Percentiles rank a stretch among this genome's conserved stretches.
These are phyloP conservation scores for Chaetothyriales sp. DNA, from an alignment of 2,329 filamentous ascomycete genomes.

Conservation along the genomic window DNA sequence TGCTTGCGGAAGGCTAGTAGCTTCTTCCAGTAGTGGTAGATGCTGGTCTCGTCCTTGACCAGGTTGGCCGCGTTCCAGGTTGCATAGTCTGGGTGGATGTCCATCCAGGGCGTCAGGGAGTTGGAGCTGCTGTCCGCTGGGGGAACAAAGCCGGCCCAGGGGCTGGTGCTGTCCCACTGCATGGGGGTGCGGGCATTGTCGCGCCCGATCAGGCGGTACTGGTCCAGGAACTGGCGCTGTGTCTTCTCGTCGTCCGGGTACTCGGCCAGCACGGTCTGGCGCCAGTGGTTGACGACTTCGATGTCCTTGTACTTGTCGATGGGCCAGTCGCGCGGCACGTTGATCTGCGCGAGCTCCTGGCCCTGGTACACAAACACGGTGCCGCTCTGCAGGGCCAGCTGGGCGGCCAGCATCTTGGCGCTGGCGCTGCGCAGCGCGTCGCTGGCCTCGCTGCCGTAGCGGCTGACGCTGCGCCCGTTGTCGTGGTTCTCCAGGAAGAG, in stretches of 20 bases:
- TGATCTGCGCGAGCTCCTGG: slow-evolving; percentile 47
- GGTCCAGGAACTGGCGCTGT: slow-evolving; percentile 1
- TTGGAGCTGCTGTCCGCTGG: too few relatives aligned
- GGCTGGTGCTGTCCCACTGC: slow-evolving; percentile 41
- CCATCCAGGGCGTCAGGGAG: slow-evolving; percentile 40
- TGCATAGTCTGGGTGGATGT: slow-evolving; percentile 39
- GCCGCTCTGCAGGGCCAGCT: slow-evolving; percentile 34
- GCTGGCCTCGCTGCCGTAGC: slow-evolving; percentile 21
- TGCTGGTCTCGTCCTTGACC: slow-evolving; percentile 27
- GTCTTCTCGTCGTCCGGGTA: slow-evolving; percentile 4
- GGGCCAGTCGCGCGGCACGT: slow-evolving; percentile 35
- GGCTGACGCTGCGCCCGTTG: slow-evolving; percentile 40
- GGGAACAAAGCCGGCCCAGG: slow-evolving; percentile 46
- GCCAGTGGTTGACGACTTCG: slow-evolving; percentile 37
- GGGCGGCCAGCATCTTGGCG: slow-evolving; percentile 41
- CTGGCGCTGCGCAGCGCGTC: slow-evolving; percentile 21
- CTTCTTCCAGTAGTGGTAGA: slow-evolving; percentile 47
- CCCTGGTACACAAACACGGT: slow-evolving; percentile 47
- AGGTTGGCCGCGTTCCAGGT: slow-evolving; percentile 45
- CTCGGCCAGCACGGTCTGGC: slow-evolving; percentile 9
- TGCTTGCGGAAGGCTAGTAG: slow-evolving; percentile 41
- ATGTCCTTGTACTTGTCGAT: slow-evolving; percentile 29
- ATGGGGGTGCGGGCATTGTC: slow-evolving; percentile 54
- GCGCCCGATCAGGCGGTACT: slow-evolving; percentile 11
- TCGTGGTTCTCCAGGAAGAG: slow-evolving; percentile 52